These are phyloP conservation scores for Boletus sp. DNA, from an alignment of 768 basidiomycete genomes.

Conservation along the genomic window DNA sequence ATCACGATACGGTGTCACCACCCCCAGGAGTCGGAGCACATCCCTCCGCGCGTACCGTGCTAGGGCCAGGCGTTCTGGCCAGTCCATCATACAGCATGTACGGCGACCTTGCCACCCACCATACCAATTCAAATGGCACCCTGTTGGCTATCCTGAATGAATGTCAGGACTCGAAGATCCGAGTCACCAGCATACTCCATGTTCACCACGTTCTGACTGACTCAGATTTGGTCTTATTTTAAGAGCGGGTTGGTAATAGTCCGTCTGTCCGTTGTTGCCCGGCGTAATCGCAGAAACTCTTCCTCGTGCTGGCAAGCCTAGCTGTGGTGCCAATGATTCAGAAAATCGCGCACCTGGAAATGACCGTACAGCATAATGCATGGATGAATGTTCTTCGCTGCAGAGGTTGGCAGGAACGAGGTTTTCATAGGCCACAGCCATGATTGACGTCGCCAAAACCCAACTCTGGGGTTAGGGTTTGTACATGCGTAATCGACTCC, in stretches of 20 bases:
- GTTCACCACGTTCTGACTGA: constrained; percentile 1
- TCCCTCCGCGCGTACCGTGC: not conserved
- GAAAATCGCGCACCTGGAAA: not conserved
- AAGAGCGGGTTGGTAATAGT: not conserved
- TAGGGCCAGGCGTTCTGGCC: not conserved
- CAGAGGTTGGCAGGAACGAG: not conserved
- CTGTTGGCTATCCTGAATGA: not conserved
- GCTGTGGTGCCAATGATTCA: constrained; percentile 1
- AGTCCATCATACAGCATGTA: constrained; percentile 3
- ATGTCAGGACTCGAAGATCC: not conserved
- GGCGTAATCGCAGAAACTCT: not conserved
- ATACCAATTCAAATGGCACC: constrained; percentile 16
- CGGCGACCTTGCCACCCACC: not conserved
- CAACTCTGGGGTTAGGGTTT: constrained; percentile 24
- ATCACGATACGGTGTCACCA: not conserved
- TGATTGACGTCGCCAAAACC: constrained; percentile 9
- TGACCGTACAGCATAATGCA: not conserved
- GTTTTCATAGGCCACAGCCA: not conserved
- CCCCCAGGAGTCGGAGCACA: not conserved
- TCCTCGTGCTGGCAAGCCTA: not conserved
- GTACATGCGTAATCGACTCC: not conserved
- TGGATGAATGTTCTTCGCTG: not conserved
- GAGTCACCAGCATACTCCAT: not conserved
- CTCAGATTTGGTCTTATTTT: not conserved
- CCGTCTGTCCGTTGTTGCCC: not conserved